Evolutionary conservation across 2,329 filamentous ascomycete genomes (phyloP), one percentile per base, ranked within the genome.

Genomic region (Sporothrix brasiliensis): DNA sequence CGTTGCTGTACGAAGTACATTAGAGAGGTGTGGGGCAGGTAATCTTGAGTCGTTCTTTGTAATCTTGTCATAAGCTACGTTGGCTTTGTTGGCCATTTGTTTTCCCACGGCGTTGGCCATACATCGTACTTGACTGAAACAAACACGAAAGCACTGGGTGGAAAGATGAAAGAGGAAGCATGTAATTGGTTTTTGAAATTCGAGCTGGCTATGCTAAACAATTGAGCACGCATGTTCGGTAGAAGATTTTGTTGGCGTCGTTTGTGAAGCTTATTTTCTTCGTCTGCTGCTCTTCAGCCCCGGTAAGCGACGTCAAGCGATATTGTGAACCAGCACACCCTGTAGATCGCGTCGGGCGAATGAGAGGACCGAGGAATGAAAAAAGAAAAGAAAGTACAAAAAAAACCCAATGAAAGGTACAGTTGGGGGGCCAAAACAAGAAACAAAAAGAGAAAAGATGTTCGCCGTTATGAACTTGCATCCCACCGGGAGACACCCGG

Each of bases 321-420:
- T 49, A 54, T 47, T 61, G 39, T 61, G 39, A 61, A 24, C 58
- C 39, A 27, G 58, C 39, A 61, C 39, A 61, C 58, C 47, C 58
- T 39, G n/a, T 61, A 47, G 58, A 61, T 47, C n/a, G 1, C 13
- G n/a, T 44, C 34, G n/a, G 14, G 14, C 2, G 11, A n/a, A 24
- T 14, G 11, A 44, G 34, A 60, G 56, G 11, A 9, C 9, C 14
- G 56, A 24, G 1, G 19, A 49, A 47, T 2, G 41, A 67, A 67
- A 10, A 54, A 69, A 58, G 27, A 21, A 61, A 61, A 27, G n/a
- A 52, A 65, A 19, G 50, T 1, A n/a, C 44, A 4, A 11, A 44
- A 50, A 66, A 67, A 34, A 41, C 24, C 24, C 24, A 71, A n/a
- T 27, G 53, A 60, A 72, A 69, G 73, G 69, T 10, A 16, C n/a